Evolutionary conservation across 805 yeast species (phyloP).

Genomic region (Metschnikowia henanensis): DNA sequence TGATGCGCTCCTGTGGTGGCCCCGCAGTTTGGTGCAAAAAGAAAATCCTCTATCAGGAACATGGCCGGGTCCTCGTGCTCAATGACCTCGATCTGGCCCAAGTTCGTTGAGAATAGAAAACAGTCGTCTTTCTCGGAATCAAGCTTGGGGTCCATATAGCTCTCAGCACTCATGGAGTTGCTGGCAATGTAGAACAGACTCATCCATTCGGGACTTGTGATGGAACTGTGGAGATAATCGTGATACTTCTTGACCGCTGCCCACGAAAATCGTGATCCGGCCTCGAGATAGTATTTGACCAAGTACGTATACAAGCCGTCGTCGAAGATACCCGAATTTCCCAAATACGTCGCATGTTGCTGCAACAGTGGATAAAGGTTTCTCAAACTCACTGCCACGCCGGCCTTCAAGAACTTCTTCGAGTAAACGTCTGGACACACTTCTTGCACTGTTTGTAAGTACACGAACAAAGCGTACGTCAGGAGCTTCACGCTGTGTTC

Average conservation of each 20-base stretch:
- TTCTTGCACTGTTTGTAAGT: slow-evolving; percentile 9
- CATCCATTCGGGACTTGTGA: slow-evolving; percentile 9
- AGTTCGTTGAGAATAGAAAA: slow-evolving; percentile 9
- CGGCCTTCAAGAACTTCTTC: slow-evolving; percentile 9
- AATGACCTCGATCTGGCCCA: slow-evolving; percentile 7
- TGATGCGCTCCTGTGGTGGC: slow-evolving; percentile 13
- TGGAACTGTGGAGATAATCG: slow-evolving; percentile 7
- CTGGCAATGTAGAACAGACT: slow-evolving; percentile 9
- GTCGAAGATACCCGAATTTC: not conserved
- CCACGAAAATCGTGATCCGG: slow-evolving; percentile 8
- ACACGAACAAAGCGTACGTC: slow-evolving; percentile 5
- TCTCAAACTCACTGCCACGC: slow-evolving; percentile 9
- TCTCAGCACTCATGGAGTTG: slow-evolving; percentile 9
- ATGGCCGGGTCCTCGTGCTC: too few relatives aligned
- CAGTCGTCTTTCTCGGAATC: slow-evolving; percentile 7
- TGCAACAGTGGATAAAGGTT: slow-evolving; percentile 3
- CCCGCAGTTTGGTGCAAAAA: slow-evolving; percentile 11
- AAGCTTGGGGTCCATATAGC: slow-evolving; percentile 4
- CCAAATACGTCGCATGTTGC: slow-evolving; percentile 6
- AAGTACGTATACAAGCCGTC: slow-evolving; percentile 12
- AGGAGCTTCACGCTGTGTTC: slow-evolving; percentile 9
- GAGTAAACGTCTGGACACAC: slow-evolving; percentile 6
- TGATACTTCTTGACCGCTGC: slow-evolving; percentile 9
- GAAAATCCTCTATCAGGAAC: slow-evolving; percentile 7
- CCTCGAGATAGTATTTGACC: slow-evolving; percentile 7